Percentiles rank a stretch among this genome's conserved stretches.
phyloP scores from a whole-genome alignment of 1,284 basidiomycete genomes.

The Rhodofomes roseus region DNA sequence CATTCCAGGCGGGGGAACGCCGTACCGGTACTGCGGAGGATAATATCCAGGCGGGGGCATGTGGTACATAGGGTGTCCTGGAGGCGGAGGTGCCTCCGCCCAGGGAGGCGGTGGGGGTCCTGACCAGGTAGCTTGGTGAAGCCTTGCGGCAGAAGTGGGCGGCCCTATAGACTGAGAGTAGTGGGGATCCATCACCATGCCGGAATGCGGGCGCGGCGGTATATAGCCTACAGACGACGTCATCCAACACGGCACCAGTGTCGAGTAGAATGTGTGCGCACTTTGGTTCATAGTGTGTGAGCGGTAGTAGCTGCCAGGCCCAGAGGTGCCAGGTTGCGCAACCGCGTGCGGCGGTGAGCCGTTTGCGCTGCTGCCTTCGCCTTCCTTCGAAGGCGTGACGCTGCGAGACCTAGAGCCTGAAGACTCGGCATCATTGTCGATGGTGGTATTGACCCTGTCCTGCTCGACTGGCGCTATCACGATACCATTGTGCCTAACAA shows the following conservation, averaged over 20 bases:
- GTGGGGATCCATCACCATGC: slow-evolving; percentile 28
- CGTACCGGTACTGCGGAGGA: not conserved
- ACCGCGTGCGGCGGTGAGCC: slow-evolving; percentile 21
- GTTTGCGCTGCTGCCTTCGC: slow-evolving; percentile 33
- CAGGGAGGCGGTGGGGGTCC: slow-evolving; percentile 29
- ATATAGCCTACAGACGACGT: slow-evolving; percentile 14
- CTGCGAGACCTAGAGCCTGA: slow-evolving; percentile 46
- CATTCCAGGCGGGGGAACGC: slow-evolving; percentile 19
- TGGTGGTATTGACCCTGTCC: slow-evolving; percentile 22
- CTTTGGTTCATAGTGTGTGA: slow-evolving; percentile 49
- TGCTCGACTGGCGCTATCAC: slow-evolving; percentile 49
- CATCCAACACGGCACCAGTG: not conserved
- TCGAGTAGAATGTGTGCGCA: slow-evolving; percentile 10
- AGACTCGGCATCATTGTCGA: slow-evolving; percentile 33
- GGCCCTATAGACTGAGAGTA: slow-evolving; percentile 39
- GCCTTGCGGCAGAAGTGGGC: slow-evolving; percentile 49
- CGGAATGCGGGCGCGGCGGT: slow-evolving; percentile 20
- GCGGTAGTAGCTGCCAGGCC: slow-evolving; percentile 52
- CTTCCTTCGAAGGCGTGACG: slow-evolving; percentile 42
- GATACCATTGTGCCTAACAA: slow-evolving; percentile 60
- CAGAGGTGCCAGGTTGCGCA: slow-evolving; percentile 24
- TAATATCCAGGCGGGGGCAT: slow-evolving; percentile 11
- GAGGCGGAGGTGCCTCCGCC: slow-evolving; percentile 23
- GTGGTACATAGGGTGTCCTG: not conserved
- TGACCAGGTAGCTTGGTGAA: slow-evolving; percentile 38